Evolutionary conservation across 495 filamentous ascomycete species (phyloP).

Genomic region (Tuber magnatum): DNA sequence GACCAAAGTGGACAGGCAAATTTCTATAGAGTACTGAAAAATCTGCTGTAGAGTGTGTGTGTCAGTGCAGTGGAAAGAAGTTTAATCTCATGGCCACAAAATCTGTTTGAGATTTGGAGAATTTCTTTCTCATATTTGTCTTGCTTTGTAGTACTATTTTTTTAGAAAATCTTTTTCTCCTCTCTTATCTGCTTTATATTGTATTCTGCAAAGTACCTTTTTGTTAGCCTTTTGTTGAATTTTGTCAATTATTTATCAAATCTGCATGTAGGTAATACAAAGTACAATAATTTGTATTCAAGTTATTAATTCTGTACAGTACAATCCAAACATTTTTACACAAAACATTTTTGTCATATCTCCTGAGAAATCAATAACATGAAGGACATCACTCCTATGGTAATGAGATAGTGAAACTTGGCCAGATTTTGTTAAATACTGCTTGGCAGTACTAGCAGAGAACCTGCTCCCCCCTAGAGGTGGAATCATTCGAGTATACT

Average conservation of each 20-base stretch:
- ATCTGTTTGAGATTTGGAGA: background rate
- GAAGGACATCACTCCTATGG: background rate
- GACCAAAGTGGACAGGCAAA: background rate
- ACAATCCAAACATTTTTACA: background rate
- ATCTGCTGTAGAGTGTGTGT: background rate
- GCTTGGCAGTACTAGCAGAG: background rate
- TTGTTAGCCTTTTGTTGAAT: background rate
- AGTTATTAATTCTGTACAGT: too few relatives aligned
- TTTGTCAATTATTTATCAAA: background rate
- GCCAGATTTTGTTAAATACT: background rate
- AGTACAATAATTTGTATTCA: background rate
- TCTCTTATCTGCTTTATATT: background rate
- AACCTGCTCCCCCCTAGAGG: background rate
- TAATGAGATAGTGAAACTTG: background rate
- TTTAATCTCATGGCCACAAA: background rate
- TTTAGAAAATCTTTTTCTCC: background rate
- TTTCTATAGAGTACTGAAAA: background rate
- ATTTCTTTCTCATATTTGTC: background rate
- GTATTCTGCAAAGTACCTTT: background rate
- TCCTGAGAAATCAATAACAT: background rate
- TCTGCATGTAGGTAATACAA: background rate
- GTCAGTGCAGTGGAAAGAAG: background rate
- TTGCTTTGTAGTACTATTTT: background rate
- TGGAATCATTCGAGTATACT: background rate
- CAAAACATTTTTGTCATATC: background rate